Percentiles rank a stretch among this genome's conserved stretches.
These are phyloP conservation scores for Saturnispora diversa DNA, from an alignment of 805 yeast species.

Conservation along the genomic window DNA sequence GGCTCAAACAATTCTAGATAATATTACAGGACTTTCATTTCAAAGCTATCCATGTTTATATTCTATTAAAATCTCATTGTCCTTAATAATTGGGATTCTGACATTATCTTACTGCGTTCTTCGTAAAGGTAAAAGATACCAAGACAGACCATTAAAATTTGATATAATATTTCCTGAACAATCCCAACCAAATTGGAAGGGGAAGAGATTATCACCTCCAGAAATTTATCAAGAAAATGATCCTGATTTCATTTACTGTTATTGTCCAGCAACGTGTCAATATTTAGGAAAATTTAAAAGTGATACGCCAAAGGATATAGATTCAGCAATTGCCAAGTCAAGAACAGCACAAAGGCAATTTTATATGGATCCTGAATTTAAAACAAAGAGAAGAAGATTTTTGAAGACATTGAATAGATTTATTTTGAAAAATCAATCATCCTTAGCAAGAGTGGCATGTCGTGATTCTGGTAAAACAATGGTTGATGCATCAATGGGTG, in stretches of 20 bases:
- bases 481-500: constrained; percentile 95
- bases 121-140: constrained; percentile 21
- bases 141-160: constrained; percentile 37
- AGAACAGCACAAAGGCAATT: constrained; percentile 46
- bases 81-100: constrained; percentile 21
- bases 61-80: constrained; percentile 27
- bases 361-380: constrained; percentile 45
- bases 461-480: constrained; percentile 95
- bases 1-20: no score
- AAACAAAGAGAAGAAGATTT: constrained; percentile 54
- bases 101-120: constrained; percentile 20
- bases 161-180: constrained; percentile 59
- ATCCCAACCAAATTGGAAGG: constrained; percentile 88
- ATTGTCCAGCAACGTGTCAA: constrained; percentile 97
- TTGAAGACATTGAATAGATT: constrained; percentile 63
- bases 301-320: constrained; percentile 62
- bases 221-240: constrained; percentile 51
- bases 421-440: constrained; percentile 73
- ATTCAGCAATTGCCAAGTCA: constrained; percentile 48
- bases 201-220: constrained; percentile 63
- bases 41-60: constrained; percentile 13
- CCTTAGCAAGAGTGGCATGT: constrained; percentile 86
- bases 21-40: no score
- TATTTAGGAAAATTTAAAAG: constrained; percentile 65
- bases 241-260: constrained; percentile 65